Percentiles rank a stretch among this genome's conserved stretches.
Evolutionary conservation across 177 flowering plant genomes (phyloP).

Genomic region (Vitis hybrid): DNA sequence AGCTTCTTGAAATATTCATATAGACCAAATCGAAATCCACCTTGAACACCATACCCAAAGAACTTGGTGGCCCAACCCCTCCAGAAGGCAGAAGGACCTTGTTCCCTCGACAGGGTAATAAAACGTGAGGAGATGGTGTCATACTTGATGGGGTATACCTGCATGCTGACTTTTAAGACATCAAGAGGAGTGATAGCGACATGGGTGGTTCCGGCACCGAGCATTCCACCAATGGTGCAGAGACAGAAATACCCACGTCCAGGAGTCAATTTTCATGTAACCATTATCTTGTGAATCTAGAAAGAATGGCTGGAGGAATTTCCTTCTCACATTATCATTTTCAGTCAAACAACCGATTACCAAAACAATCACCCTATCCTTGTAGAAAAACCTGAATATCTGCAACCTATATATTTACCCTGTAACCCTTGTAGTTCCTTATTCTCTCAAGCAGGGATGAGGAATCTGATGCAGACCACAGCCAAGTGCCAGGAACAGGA

Average conservation of each 20-base stretch:
- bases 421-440: no score
- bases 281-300: no score
- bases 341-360: no score
- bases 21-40: constrained; percentile 85
- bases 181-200: constrained; percentile 75
- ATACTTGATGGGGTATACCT: constrained; percentile 83
- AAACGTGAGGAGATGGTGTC: constrained; percentile 56
- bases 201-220: constrained; percentile 80
- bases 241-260: constrained; percentile 46
- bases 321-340: no score
- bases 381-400: no score
- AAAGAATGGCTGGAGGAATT: no score
- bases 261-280: constrained; percentile 24
- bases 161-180: constrained; percentile 84
- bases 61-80: constrained; percentile 91
- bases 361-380: no score
- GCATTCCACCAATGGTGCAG: constrained; percentile 68
- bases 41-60: constrained; percentile 90
- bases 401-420: no score
- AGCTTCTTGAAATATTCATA: constrained; percentile 85
- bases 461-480: no score
- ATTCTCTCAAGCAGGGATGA: no score
- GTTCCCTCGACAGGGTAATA: constrained; percentile 61
- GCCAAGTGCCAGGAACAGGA: no score
- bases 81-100: constrained; percentile 79